Evolutionary conservation across 1,284 basidiomycete species (phyloP).

Genomic region (Trametes pubescens): DNA sequence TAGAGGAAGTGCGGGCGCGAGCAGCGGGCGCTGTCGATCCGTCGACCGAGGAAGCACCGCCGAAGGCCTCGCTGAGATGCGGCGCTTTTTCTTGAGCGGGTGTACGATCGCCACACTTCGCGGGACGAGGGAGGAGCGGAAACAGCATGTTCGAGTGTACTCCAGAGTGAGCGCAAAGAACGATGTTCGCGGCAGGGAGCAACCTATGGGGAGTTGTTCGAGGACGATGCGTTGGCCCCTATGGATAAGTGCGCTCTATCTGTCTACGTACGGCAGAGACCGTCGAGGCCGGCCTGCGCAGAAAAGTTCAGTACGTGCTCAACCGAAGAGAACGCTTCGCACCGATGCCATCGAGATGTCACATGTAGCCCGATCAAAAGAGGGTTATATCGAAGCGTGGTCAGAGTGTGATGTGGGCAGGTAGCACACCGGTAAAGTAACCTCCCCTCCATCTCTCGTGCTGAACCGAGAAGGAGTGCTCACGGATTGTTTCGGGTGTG

Average conservation of each 20-base stretch:
- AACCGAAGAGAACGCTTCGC: neutral
- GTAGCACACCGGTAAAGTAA: neutral
- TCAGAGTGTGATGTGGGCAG: neutral
- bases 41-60: conserved; percentile 1
- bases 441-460: neutral
- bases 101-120: neutral
- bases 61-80: neutral
- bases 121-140: neutral
- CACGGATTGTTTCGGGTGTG: too few species aligned
- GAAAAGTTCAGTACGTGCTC: neutral
- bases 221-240: too few species aligned
- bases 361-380: neutral
- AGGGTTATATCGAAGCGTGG: neutral
- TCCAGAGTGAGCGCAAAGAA: too few species aligned
- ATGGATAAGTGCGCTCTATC: too few species aligned
- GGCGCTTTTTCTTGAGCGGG: neutral
- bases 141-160: too few species aligned
- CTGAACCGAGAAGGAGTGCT: neutral
- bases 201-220: too few species aligned
- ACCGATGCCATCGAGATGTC: neutral
- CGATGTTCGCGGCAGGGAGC: too few species aligned
- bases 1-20: neutral
- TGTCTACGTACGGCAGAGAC: too few species aligned
- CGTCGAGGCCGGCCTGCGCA: neutral
- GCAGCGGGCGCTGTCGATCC: conserved; percentile 8